Evolutionary conservation across 2,329 filamentous ascomycete genomes (phyloP).

Genomic region (Didymellaceae sp.): DNA sequence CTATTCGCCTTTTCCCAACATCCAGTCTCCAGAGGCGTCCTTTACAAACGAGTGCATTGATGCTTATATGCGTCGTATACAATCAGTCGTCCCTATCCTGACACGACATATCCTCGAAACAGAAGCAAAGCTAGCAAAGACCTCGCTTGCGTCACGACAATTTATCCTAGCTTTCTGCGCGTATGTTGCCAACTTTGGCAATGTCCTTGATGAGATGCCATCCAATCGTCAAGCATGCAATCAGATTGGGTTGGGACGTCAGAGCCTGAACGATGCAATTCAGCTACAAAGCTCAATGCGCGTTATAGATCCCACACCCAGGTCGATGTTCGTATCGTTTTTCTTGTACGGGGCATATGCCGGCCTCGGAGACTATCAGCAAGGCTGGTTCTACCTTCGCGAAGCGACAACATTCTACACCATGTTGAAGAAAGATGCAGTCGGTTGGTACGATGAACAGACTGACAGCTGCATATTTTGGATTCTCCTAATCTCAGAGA

Average conservation of each 20-base stretch:
- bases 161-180: constrained; percentile 49
- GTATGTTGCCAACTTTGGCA: constrained; percentile 42
- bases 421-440: constrained; percentile 22
- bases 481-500: constrained; percentile 36
- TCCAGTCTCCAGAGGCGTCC: constrained; percentile 46
- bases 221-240: background rate
- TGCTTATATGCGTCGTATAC: constrained; percentile 73
- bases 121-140: constrained; percentile 27
- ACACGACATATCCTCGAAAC: constrained; percentile 25
- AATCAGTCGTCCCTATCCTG: constrained; percentile 56
- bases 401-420: constrained; percentile 72
- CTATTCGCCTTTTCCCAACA: background rate
- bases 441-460: constrained; percentile 22
- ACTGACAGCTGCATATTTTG: constrained; percentile 29
- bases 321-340: constrained; percentile 71
- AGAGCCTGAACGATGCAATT: constrained; percentile 38
- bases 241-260: constrained; percentile 4
- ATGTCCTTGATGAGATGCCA: constrained; percentile 16
- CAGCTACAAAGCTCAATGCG: constrained; percentile 22
- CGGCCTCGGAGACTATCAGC: constrained; percentile 73
- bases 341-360: constrained; percentile 78
- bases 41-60: constrained; percentile 70
- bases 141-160: constrained; percentile 34
- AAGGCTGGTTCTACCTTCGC: constrained; percentile 79
- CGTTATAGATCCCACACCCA: constrained; percentile 29